Evolutionary conservation across 768 basidiomycete species (phyloP).

Genomic region (Hypholoma fasciculare): DNA sequence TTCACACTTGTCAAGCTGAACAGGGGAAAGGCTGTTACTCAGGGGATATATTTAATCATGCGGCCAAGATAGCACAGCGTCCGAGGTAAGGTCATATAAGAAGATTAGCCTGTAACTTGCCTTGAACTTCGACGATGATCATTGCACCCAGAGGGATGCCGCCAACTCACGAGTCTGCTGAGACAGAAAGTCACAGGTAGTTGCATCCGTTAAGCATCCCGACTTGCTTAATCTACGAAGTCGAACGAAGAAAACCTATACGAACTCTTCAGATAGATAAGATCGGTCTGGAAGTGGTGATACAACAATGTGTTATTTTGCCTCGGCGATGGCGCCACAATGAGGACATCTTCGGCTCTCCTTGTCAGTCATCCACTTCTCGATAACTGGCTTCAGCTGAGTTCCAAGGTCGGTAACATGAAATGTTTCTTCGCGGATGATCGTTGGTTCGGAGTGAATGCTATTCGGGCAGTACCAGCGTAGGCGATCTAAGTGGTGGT

Average conservation of each 20-base stretch:
- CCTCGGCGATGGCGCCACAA: constrained; percentile 56
- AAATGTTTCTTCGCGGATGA: constrained; percentile 69
- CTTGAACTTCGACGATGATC: too few species aligned
- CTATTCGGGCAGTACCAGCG: constrained; percentile 87
- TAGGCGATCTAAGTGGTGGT: constrained; percentile 68
- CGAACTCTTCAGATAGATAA: too few species aligned
- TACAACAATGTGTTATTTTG: constrained; percentile 26
- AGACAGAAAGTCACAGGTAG: too few species aligned
- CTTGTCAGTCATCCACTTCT: constrained; percentile 74
- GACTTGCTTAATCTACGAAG: too few species aligned
- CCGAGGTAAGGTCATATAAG: too few species aligned
- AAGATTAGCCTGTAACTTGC: too few species aligned
- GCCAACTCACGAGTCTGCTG: too few species aligned
- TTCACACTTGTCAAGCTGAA: background rate
- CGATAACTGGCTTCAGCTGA: constrained; percentile 90
- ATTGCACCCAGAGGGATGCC: too few species aligned
- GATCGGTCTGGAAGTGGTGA: too few species aligned
- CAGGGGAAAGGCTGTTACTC: background rate
- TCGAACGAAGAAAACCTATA: too few species aligned
- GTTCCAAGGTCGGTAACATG: constrained; percentile 90
- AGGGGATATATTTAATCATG: background rate
- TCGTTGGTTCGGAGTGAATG: constrained; percentile 44
- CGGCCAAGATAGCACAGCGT: background rate
- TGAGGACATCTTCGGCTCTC: constrained; percentile 65
- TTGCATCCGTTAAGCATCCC: too few species aligned